Evolutionary conservation across 768 basidiomycete genomes (phyloP), one percentile per base, ranked within the genome.

Genomic region (Mycena galopus): DNA sequence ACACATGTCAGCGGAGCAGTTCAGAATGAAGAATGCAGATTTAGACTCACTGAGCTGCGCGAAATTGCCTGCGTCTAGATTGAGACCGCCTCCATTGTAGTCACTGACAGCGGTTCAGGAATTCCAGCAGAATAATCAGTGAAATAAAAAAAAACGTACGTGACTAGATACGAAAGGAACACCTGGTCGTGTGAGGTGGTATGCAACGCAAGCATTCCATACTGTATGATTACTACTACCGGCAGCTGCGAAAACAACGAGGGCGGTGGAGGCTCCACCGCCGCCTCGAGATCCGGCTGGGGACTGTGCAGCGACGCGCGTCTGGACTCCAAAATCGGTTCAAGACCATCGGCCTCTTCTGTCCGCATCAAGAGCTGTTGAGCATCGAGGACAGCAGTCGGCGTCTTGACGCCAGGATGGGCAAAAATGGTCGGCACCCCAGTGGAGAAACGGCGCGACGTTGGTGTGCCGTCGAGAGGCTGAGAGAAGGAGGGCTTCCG

Each of bases 141-240:
- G 32, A 19, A 32, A 47, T 25, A 37, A 33, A 37, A 71, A 47
- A 29, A 1, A 27, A 88, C 93, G 83, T 77, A 94, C 94, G 94
- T 91, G 60, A 96, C 94, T 29, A 97, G 91, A 83, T 97, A 97
- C 3, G 94, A 94, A 80, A 97, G 89, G 85, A 98, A 95, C 32
- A 96, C 82, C 81, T 97, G 95, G 83, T 97, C 94, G 77, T 97
- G 96, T 2, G 94, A 95, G 19, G 93, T 95, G 44, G 91, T 91
- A 79, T 98, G 96, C 60, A 98, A 81, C 5, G 96, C 96, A 73
- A 98, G 84, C 72, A 96, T 83, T 23, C 94, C 94, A 81, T 98
- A 98, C 82, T 98, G 97, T 21, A 94, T 78, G 76, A 99, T 98
- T 77, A 98, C 90, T 74, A 93, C 79, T 37, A 95, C 78, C 7